A percentile compares a stretch with the other conserved stretches of the same genome.
Conservation (phyloP, 2,329 filamentous ascomycete species). For the Cercospora janseana region DNA sequence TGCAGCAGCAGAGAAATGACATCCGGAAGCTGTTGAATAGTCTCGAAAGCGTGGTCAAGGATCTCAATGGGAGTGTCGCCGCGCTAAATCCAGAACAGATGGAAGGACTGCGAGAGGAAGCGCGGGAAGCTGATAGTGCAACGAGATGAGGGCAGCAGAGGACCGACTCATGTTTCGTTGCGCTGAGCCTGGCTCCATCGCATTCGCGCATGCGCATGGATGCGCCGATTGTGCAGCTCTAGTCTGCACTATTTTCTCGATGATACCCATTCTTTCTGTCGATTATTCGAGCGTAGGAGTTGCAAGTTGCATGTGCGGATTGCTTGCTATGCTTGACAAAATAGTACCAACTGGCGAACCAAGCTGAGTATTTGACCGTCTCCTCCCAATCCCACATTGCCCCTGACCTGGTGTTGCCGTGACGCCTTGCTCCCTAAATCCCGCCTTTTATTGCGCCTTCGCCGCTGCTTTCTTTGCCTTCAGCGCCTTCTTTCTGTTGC, state of each 20-base stretch:
- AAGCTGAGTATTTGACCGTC: background rate
- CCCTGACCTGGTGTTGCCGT: background rate
- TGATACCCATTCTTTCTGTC: too few species aligned
- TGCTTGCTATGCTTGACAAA: too few species aligned
- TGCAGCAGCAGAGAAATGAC: constrained; percentile 56
- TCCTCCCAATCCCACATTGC: background rate
- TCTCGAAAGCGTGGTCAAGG: constrained; percentile 56
- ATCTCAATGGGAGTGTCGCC: constrained; percentile 53
- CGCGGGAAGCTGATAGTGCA: constrained; percentile 28
- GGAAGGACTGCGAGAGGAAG: constrained; percentile 33
- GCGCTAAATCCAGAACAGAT: constrained; percentile 38
- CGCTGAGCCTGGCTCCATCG: too few species aligned
- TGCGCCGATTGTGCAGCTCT: too few species aligned
- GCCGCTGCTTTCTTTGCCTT: constrained; percentile 70
- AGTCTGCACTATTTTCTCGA: constrained; percentile 2
- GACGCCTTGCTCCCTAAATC: constrained; percentile 10
- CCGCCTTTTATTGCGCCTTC: constrained; percentile 9
- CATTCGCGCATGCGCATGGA: too few species aligned
- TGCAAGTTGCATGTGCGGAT: too few species aligned
- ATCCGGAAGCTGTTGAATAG: constrained; percentile 56
- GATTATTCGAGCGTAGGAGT: too few species aligned
- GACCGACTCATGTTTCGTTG: too few species aligned
- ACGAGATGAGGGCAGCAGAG: constrained; percentile 29
- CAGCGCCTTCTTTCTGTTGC: constrained; percentile 94
- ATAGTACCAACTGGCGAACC: too few species aligned